Evolutionary conservation across 768 basidiomycete genomes (phyloP).

Genomic region (Lentinula sp.): DNA sequence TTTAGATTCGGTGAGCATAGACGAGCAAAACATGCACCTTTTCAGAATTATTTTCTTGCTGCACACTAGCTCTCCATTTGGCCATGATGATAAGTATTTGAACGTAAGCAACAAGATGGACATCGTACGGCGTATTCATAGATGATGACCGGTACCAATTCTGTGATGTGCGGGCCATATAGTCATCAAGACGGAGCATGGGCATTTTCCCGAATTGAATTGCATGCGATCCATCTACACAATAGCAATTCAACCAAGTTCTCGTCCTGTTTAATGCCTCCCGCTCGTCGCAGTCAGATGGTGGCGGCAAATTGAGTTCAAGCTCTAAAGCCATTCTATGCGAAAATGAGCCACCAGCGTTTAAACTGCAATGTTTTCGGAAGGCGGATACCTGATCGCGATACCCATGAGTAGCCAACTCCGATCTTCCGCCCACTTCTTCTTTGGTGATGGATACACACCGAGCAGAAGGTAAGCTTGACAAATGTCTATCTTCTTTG

Average conservation of each 20-base stretch:
- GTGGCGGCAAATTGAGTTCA: constrained; percentile 53
- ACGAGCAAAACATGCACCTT: background rate
- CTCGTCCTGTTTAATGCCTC: constrained; percentile 67
- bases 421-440: constrained; percentile 64
- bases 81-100: constrained; percentile 45
- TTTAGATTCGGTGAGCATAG: background rate
- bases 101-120: constrained; percentile 48
- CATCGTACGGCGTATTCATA: constrained; percentile 33
- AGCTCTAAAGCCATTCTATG: constrained; percentile 70
- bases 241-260: constrained; percentile 73
- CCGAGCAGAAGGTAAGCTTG: constrained; percentile 72
- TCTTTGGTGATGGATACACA: constrained; percentile 55
- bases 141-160: constrained; percentile 42
- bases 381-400: constrained; percentile 46
- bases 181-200: constrained; percentile 60
- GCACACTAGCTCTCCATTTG: constrained; percentile 30
- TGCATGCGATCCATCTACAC: constrained; percentile 70
- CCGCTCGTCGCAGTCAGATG: constrained; percentile 44
- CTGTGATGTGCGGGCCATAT: constrained; percentile 42
- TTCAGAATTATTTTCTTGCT: background rate
- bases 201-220: constrained; percentile 72
- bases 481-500: constrained; percentile 68
- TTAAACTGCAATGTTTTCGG: background rate
- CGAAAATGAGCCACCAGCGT: background rate
- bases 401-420: constrained; percentile 72